phyloP scores from a whole-genome alignment of 2,329 filamentous ascomycete species.

The Rhynchosporium graminicola region DNA sequence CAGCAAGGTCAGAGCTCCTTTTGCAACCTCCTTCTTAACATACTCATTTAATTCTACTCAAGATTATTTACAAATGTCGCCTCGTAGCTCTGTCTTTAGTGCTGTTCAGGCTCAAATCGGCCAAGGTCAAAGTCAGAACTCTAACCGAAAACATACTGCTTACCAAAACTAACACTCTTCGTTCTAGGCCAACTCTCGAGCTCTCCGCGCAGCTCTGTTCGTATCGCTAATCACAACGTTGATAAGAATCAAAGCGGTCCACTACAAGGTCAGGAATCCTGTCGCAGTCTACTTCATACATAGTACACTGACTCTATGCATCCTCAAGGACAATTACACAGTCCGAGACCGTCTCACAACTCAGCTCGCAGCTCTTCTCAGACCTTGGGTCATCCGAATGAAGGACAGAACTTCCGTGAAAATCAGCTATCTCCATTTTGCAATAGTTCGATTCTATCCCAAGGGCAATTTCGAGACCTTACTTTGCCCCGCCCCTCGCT shows the following conservation, averaged over 20 bases:
- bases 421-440: background rate
- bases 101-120: no score
- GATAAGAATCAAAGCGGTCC: background rate
- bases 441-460: no score
- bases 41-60: no score
- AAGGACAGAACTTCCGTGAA: background rate
- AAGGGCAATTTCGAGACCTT: background rate
- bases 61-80: no score
- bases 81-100: no score
- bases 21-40: no score
- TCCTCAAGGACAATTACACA: no score
- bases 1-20: background rate
- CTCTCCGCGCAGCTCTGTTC: background rate
- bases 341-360: background rate
- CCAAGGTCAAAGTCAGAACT: background rate
- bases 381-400: no score
- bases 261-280: background rate
- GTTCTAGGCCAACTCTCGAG: background rate
- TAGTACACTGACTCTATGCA: no score
- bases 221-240: background rate
- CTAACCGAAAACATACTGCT: background rate
- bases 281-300: no score
- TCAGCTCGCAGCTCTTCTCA: background rate
- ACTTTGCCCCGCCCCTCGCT: background rate
- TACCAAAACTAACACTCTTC: background rate